These are phyloP conservation scores for Debaryomyces castellii DNA, from an alignment of 805 yeast genomes.

Conservation along the genomic window DNA sequence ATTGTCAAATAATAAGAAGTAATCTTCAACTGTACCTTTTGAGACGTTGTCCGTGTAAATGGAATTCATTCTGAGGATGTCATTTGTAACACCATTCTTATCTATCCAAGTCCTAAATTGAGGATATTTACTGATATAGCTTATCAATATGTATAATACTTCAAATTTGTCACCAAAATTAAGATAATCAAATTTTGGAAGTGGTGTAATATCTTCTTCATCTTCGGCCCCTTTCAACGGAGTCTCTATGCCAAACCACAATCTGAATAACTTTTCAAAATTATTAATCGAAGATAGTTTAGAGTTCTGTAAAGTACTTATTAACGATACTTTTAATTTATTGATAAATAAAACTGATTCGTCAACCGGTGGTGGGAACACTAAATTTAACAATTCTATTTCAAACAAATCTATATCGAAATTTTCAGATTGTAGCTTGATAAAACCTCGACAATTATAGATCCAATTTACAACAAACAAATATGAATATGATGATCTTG, in stretches of 20 bases:
- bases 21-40: slow-evolving; percentile 24
- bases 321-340: slow-evolving; percentile 43
- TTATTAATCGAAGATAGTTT: slow-evolving; percentile 25
- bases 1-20: slow-evolving; percentile 46
- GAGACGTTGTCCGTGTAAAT: slow-evolving; percentile 9
- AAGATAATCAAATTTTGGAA: slow-evolving; percentile 38
- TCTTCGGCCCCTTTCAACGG: slow-evolving; percentile 30
- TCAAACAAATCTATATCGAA: slow-evolving; percentile 62
- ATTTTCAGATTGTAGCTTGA: slow-evolving; percentile 49
- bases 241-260: slow-evolving; percentile 33
- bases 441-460: slow-evolving; percentile 48
- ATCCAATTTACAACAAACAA: slow-evolving; percentile 53
- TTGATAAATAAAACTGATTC: slow-evolving; percentile 37
- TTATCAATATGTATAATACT: slow-evolving; percentile 44
- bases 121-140: slow-evolving; percentile 42
- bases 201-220: slow-evolving; percentile 12
- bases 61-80: slow-evolving; percentile 21
- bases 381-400: slow-evolving; percentile 51
- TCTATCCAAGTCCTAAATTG: slow-evolving; percentile 51
- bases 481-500: slow-evolving; percentile 21
- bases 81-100: slow-evolving; percentile 25
- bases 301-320: slow-evolving; percentile 40
- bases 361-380: slow-evolving; percentile 32
- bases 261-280: slow-evolving; percentile 33
- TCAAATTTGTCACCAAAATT: slow-evolving; percentile 49